phyloP scores from a whole-genome alignment of 2,329 filamentous ascomycete genomes.

The Pseudocercospora vitis region DNA sequence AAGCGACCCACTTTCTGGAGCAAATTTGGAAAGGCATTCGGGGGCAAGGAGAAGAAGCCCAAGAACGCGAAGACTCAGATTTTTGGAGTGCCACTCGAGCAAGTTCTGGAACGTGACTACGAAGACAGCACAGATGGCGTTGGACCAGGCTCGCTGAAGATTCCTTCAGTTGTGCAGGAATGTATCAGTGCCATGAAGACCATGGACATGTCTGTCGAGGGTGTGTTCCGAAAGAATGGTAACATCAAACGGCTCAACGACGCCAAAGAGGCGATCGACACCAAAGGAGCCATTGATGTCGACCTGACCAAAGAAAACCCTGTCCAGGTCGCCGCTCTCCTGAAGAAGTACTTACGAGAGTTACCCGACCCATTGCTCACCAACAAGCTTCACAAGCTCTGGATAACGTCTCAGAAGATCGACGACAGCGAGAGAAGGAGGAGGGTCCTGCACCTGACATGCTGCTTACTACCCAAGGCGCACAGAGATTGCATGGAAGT shows the following conservation, averaged over 20 bases:
- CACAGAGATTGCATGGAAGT: slow-evolving; percentile 95
- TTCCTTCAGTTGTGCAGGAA: slow-evolving; percentile 94
- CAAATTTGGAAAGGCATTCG: slow-evolving; percentile 92
- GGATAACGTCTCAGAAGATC: slow-evolving; percentile 85
- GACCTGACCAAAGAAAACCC: slow-evolving; percentile 87
- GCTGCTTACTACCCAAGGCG: slow-evolving; percentile 86
- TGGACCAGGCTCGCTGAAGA: slow-evolving; percentile 82
- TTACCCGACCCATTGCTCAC: slow-evolving; percentile 93
- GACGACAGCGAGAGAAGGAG: slow-evolving; percentile 76
- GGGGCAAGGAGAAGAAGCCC: slow-evolving; percentile 64
- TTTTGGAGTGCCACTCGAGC: slow-evolving; percentile 85
- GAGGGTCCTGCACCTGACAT: slow-evolving; percentile 83
- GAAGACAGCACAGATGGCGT: slow-evolving; percentile 98
- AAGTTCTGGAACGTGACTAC: slow-evolving; percentile 87
- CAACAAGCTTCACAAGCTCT: slow-evolving; percentile 88
- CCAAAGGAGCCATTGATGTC: slow-evolving; percentile 78
- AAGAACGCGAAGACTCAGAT: slow-evolving; percentile 86
- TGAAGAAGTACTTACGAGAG: slow-evolving; percentile 94
- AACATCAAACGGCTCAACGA: slow-evolving; percentile 94
- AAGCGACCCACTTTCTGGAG: slow-evolving; percentile 96
- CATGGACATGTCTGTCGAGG: slow-evolving; percentile 98
- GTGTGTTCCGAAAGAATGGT: slow-evolving; percentile 97
- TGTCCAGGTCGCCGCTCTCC: slow-evolving; percentile 86
- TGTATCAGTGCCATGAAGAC: slow-evolving; percentile 92
- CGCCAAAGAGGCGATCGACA: slow-evolving; percentile 80